Evolutionary conservation across 805 yeast genomes (phyloP).

Genomic region (Clavispora asparagi): DNA sequence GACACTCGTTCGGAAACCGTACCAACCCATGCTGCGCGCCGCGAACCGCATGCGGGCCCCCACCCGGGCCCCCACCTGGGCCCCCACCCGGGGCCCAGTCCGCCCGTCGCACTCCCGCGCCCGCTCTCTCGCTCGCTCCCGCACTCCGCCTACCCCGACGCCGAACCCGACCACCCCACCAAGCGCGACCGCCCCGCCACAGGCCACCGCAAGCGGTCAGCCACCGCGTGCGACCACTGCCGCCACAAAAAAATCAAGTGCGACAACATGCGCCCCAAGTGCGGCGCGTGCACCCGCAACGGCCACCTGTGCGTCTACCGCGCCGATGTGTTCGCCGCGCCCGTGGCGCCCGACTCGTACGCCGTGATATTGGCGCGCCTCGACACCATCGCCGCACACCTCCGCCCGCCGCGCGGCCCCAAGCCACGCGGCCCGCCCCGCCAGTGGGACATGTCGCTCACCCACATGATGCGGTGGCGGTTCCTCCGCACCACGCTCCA

Average conservation of each 20-base stretch:
- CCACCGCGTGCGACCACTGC: slow-evolving; percentile 35
- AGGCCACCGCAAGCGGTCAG: slow-evolving; percentile 2
- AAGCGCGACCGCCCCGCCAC: not conserved
- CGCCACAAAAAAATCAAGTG: slow-evolving; percentile 32
- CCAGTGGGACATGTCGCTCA: slow-evolving; percentile 32
- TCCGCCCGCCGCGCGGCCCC: slow-evolving; percentile 9
- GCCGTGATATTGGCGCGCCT: not conserved
- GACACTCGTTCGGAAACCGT: too few relatives aligned
- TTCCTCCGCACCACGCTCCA: slow-evolving; percentile 15
- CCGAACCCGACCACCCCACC: not conserved
- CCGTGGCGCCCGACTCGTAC: not conserved
- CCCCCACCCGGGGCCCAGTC: too few relatives aligned
- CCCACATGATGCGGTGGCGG: slow-evolving; percentile 26
- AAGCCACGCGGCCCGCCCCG: not conserved
- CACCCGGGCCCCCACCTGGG: too few relatives aligned
- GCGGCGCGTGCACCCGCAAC: slow-evolving; percentile 29
- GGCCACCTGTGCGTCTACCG: slow-evolving; percentile 28
- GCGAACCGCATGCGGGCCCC: too few relatives aligned
- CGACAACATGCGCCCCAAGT: slow-evolving; percentile 31
- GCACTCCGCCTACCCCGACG: not conserved
- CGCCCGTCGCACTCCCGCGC: too few relatives aligned
- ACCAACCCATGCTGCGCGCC: too few relatives aligned
- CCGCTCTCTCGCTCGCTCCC: not conserved
- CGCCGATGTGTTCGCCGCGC: slow-evolving; percentile 16
- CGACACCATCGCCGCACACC: not conserved